phyloP scores from a whole-genome alignment of 805 yeast genomes.

The Myxozyma vanderwaltii region DNA sequence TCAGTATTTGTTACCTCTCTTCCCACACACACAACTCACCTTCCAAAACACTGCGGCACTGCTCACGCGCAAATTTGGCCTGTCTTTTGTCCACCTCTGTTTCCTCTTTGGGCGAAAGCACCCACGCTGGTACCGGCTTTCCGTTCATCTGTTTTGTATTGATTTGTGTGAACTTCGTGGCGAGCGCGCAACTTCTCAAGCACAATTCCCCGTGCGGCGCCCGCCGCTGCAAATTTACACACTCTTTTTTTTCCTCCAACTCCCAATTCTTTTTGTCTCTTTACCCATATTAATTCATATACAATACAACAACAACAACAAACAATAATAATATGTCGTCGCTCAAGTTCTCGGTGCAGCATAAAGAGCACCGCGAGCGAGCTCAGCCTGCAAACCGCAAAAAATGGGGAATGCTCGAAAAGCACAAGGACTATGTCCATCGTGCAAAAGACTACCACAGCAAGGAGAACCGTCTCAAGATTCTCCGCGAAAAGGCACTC shows the following conservation, averaged over 20 bases:
- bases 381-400: slow-evolving; percentile 78
- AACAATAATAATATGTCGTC: slow-evolving; percentile 57
- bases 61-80: slow-evolving; percentile 16
- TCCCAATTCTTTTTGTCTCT: too few relatives aligned
- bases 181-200: background rate
- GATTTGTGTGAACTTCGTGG: background rate
- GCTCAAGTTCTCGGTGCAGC: slow-evolving; percentile 85
- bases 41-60: slow-evolving; percentile 19
- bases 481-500: slow-evolving; percentile 69
- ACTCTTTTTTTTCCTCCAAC: background rate
- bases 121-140: slow-evolving; percentile 28
- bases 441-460: slow-evolving; percentile 66
- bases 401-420: slow-evolving; percentile 83
- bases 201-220: background rate
- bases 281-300: too few relatives aligned
- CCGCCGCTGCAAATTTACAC: background rate
- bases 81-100: slow-evolving; percentile 15
- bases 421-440: slow-evolving; percentile 74
- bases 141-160: background rate
- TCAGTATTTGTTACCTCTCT: background rate
- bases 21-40: too few relatives aligned
- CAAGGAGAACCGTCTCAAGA: slow-evolving; percentile 63
- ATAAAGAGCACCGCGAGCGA: slow-evolving; percentile 94
- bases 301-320: background rate
- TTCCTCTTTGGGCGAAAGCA: slow-evolving; percentile 31